Evolutionary conservation across 1,139 yeast species (phyloP), one percentile per base, ranked within the genome.

Genomic region (Nakaseomyces sp.): DNA sequence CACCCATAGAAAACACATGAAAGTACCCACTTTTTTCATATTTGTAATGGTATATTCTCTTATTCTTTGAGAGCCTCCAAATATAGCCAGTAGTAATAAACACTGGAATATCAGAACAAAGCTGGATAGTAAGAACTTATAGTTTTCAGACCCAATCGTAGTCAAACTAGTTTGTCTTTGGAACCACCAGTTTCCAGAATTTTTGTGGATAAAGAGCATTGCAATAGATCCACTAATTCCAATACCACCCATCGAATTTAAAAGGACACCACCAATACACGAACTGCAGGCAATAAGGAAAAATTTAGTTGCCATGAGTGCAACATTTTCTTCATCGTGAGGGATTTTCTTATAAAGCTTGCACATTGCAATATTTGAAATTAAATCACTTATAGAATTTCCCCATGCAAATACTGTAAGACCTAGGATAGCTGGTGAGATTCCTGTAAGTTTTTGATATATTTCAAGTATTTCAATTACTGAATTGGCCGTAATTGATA

Each of bases 401-500:
- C 98, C 98, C 52, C 89, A 68, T 0, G 97, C 96, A 67, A 89
- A 88, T 0, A 89, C 74, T 0, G 96, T 88, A 20, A 88, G 69
- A 0, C 97, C 97, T 17, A 87, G 64, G 6, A 89, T 76, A 1
- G 94, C 94, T 53, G 88, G 95, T 17, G 89, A 79, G 2, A 61
- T 50, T 5, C 57, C 54, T 7, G 61, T 58, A 3, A 58, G 42
- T 12, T 45, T 40, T 47, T 63, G 67, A 45, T 61, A 42, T 79
- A 65, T 47, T 74, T 65, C 54, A 74, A 77, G 18, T 77, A 72
- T 12, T 76, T 68, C 28, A 86, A 81, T 45, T 76, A 65, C 42
- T 5, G 60, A 49, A 44, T 86, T 72, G 45, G 84, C 81, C 41
- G 91, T 66, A 1, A 85, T 67, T 9, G 81, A 77, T 26, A 61